Base-by-base conservation (phyloP, 352 stramenopile species). In the Phytophthora agathidicida region DNA sequence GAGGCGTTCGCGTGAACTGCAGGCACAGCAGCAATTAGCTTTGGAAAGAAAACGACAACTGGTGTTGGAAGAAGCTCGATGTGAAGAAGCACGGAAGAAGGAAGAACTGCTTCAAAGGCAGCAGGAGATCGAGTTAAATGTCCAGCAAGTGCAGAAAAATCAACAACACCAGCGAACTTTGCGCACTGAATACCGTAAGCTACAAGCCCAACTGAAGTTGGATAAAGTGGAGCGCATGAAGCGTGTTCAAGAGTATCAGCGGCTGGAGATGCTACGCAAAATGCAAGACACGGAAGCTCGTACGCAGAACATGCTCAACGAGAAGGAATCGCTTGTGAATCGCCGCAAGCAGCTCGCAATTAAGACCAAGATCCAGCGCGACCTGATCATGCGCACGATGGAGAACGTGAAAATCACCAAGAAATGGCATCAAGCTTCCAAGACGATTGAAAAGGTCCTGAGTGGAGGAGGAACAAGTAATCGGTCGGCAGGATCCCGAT, bases 191-290 rank as follows among this genome's bases (percentile, higher is more conserved):
- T 94, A 96, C 49, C 75, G 80, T 3, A 71, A 74, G 7, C 81
- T 96, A 27, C 80, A 93, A 44, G 74, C 90, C 14, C 83, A 93
- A 44, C 70, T 95, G 43, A 93, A 96, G 46, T 64, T 94, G 24
- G 90, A 97, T 43, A 97, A 97, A 55, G 91, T 98, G 7, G 88
- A 97, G 52, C 80, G 91, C n/a, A 96, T 97, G 76, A 89, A 83
- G 50, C 88, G 91, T 19, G 86, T 97, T 22, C 78, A 96, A 54
- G 91, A 97, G 60, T 97, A 96, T 71, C 91, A 94, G 52, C 75
- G 89, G 8, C 71, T 97, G n/a, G 88, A 97, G 57, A 96, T 87
- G 31, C 35, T 96, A 37, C 82, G 86, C 7, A 93, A 95, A 60
- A 74, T 97, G 24, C 75, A 93, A 45, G 88, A 96, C 49, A 89